Evolutionary conservation across 2,329 filamentous ascomycete genomes (phyloP).

Genomic region (Penicillium sp.): DNA sequence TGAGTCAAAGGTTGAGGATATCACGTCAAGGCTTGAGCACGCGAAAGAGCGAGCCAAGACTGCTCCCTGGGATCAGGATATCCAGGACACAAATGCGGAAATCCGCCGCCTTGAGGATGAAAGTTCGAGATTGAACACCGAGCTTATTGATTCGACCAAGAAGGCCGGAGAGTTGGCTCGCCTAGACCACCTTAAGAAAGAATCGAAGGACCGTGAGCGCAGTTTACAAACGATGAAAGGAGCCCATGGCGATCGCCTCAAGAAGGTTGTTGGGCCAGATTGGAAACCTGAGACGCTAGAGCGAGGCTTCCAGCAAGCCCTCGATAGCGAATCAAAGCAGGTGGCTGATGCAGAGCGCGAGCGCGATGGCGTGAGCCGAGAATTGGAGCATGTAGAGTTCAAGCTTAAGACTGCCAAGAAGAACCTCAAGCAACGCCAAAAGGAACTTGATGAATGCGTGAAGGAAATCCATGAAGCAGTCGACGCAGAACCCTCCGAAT

Average conservation of each 20-base stretch:
- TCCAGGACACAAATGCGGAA: constrained; percentile 63
- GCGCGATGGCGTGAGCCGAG: constrained; percentile 67
- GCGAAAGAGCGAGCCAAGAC: constrained; percentile 62
- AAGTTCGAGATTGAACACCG: constrained; percentile 68
- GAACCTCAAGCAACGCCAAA: constrained; percentile 61
- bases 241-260: constrained; percentile 71
- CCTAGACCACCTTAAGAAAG: constrained; percentile 78
- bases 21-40: constrained; percentile 60
- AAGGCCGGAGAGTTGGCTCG: constrained; percentile 79
- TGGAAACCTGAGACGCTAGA: constrained; percentile 74
- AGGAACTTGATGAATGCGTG: constrained; percentile 62
- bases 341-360: constrained; percentile 65
- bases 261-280: constrained; percentile 58
- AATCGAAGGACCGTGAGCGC: constrained; percentile 68
- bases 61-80: constrained; percentile 67
- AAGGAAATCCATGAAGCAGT: constrained; percentile 59
- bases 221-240: constrained; percentile 73
- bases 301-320: constrained; percentile 61
- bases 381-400: constrained; percentile 74
- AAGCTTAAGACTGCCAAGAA: constrained; percentile 64
- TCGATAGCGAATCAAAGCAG: constrained; percentile 56
- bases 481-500: constrained; percentile 51
- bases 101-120: constrained; percentile 69
- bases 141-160: constrained; percentile 78
- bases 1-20: constrained; percentile 69